Percentiles rank a stretch among this genome's conserved stretches.
Conservation (phyloP, 805 yeast genomes). For the Saccharomycopsis javanensis region DNA sequence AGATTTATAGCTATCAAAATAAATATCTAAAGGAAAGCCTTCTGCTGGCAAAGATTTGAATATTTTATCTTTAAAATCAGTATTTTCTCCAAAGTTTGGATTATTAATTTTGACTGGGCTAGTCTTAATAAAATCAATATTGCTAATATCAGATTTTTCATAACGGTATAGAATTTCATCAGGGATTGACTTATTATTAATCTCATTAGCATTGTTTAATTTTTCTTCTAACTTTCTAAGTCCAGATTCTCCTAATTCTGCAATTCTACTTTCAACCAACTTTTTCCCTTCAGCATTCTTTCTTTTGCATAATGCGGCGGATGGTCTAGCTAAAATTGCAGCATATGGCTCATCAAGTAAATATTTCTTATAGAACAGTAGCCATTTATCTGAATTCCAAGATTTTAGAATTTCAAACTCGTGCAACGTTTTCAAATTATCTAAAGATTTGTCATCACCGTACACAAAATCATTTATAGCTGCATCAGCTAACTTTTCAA, state of each 20-base stretch:
- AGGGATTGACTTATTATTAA: slow-evolving; percentile 75
- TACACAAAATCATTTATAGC: slow-evolving; percentile 76
- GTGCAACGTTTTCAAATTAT: slow-evolving; percentile 40
- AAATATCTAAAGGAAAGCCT: slow-evolving; percentile 58
- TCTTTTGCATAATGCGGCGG: slow-evolving; percentile 43
- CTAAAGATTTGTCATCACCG: slow-evolving; percentile 60
- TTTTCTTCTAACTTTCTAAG: slow-evolving; percentile 39
- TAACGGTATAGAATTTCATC: slow-evolving; percentile 49
- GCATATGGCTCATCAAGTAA: slow-evolving; percentile 56
- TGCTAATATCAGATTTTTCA: slow-evolving; percentile 63
- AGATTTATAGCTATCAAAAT: slow-evolving; percentile 71
- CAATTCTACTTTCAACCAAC: slow-evolving; percentile 39
- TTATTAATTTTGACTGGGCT: slow-evolving; percentile 46
- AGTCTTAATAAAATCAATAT: slow-evolving; percentile 63
- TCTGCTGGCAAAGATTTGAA: slow-evolving; percentile 26
- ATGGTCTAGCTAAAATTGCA: slow-evolving; percentile 65
- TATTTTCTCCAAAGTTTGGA: slow-evolving; percentile 10
- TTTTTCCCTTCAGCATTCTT: slow-evolving; percentile 43
- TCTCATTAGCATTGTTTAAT: slow-evolving; percentile 51
- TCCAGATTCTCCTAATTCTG: slow-evolving; percentile 49
- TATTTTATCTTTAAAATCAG: slow-evolving; percentile 22
- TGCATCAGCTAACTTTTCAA: slow-evolving; percentile 50
- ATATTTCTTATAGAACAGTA: slow-evolving; percentile 38
- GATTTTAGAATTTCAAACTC: slow-evolving; percentile 49
- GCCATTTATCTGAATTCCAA: slow-evolving; percentile 71